Percentiles rank a stretch among this genome's conserved stretches.
Evolutionary conservation across 179 eudicot species (phyloP).

Genomic region (Silene vulgaris): DNA sequence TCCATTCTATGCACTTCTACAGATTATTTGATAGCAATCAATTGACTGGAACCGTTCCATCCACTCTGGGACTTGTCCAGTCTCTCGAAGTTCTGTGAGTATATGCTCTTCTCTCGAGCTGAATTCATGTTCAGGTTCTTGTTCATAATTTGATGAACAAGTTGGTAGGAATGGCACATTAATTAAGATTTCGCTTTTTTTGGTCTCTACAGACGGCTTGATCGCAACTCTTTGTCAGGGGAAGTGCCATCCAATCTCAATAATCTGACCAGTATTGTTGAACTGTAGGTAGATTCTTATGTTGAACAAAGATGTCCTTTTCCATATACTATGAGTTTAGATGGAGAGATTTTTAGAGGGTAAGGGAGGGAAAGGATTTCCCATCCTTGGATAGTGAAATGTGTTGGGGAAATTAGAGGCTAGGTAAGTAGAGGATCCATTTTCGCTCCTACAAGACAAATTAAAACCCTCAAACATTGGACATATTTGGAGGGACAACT

Average conservation of each 20-base stretch:
- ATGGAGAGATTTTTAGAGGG: no score
- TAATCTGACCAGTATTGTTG: constrained; percentile 54
- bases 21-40: constrained; percentile 77
- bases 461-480: no score
- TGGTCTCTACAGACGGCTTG: constrained; percentile 39
- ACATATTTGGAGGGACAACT: no score
- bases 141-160: constrained; percentile 1
- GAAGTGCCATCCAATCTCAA: constrained; percentile 62
- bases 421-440: no score
- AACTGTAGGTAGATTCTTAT: constrained; percentile 55
- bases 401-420: no score
- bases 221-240: constrained; percentile 58
- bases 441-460: no score
- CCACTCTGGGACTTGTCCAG: constrained; percentile 56
- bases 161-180: neutral
- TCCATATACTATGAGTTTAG: neutral
- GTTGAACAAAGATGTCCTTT: neutral
- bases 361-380: no score
- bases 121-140: constrained; percentile 19
- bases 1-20: constrained; percentile 9
- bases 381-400: no score
- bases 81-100: constrained; percentile 86
- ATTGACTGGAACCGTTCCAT: constrained; percentile 67
- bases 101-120: constrained; percentile 4
- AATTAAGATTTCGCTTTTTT: neutral